These are phyloP conservation scores for Beverwykella pulmonaria DNA, from an alignment of 495 filamentous ascomycete genomes.

Conservation along the genomic window DNA sequence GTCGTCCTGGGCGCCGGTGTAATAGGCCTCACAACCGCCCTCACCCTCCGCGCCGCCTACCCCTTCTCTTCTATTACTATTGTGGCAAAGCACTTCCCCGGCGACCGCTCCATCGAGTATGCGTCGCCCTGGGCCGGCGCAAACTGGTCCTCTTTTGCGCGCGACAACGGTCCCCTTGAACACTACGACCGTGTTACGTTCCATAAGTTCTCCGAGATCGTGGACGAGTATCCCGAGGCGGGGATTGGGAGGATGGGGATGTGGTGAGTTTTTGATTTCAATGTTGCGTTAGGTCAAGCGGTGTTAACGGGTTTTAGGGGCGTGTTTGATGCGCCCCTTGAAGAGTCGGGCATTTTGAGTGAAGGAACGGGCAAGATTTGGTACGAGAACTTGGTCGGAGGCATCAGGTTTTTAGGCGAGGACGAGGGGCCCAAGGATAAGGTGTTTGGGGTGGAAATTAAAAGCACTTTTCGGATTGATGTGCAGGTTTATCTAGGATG, in stretches of 20 bases:
- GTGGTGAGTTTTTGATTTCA: constrained; percentile 40
- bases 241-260: constrained; percentile 35
- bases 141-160: constrained; percentile 42
- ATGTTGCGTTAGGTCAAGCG: no score
- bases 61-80: constrained; percentile 37
- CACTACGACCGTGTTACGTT: constrained; percentile 48
- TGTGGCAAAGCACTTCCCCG: constrained; percentile 42
- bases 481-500: constrained; percentile 42
- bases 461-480: constrained; percentile 39
- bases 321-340: constrained; percentile 37
- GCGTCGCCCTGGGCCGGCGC: constrained; percentile 43
- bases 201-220: constrained; percentile 39
- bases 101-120: constrained; percentile 41
- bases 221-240: constrained; percentile 7
- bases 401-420: constrained; percentile 25
- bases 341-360: constrained; percentile 40
- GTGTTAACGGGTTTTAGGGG: no score
- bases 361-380: constrained; percentile 40
- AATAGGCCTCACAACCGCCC: constrained; percentile 42
- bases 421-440: constrained; percentile 32
- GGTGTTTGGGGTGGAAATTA: constrained; percentile 39
- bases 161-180: constrained; percentile 42
- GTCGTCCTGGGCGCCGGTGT: constrained; percentile 41
- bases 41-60: constrained; percentile 31
- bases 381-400: constrained; percentile 41